Evolutionary conservation across 2,329 filamentous ascomycete genomes (phyloP).

Genomic region (Alternaria sp.): DNA sequence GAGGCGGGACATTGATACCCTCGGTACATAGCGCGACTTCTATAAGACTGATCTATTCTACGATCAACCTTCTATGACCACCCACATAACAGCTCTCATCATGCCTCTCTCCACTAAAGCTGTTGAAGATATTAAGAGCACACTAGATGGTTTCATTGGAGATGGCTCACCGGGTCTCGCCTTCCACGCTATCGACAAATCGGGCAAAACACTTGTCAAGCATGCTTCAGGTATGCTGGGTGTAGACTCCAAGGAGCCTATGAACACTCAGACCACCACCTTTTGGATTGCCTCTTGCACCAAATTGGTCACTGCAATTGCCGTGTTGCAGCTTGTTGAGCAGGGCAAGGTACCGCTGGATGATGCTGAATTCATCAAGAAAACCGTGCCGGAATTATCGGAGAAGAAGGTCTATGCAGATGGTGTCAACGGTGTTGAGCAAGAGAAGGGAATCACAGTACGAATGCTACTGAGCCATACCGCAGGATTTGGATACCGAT

Average conservation of each 20-base stretch:
- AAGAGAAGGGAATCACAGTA: conserved; percentile 56
- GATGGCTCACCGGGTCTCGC: conserved; percentile 52
- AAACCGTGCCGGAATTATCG: conserved; percentile 45
- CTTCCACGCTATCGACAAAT: conserved; percentile 54
- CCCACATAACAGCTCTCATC: neutral
- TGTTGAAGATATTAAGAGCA: conserved; percentile 43
- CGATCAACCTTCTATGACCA: neutral
- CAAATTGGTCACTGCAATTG: conserved; percentile 45
- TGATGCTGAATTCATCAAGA: conserved; percentile 41
- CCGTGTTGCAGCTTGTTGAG: conserved; percentile 46
- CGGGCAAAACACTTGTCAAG: conserved; percentile 51
- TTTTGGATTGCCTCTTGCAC: conserved; percentile 66
- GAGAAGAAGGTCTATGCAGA: conserved; percentile 51
- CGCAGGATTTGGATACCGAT: conserved; percentile 57
- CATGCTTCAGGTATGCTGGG: conserved; percentile 52
- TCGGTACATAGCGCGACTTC: neutral
- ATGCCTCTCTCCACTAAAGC: conserved; percentile 44
- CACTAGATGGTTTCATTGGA: conserved; percentile 40
- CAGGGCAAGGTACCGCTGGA: conserved; percentile 46
- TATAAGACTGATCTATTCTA: neutral
- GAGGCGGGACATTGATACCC: neutral
- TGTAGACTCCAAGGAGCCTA: conserved; percentile 53
- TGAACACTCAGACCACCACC: conserved; percentile 63
- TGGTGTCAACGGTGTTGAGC: conserved; percentile 44
- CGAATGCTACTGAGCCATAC: conserved; percentile 60